Percentiles rank a stretch among this genome's conserved stretches.
Evolutionary conservation across 129 eudicot genomes (phyloP).

Genomic region (Daucus carota): DH1_v3.0 NC_030385.2:28139001-28139500

Average conservation of each 20-base stretch:
- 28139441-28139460: no score
- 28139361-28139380: no score
- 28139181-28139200: background rate
- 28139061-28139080: constrained; percentile 10
- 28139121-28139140: background rate
- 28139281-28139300: background rate
- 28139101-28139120: background rate
- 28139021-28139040: background rate
- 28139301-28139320: no score
- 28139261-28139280: background rate
- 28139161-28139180: constrained; percentile 14
- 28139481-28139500: no score
- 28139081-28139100: background rate
- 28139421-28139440: background rate
- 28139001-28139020: background rate
- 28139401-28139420: background rate
- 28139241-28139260: background rate
- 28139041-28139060: constrained; percentile 1
- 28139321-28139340: no score
- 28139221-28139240: background rate
- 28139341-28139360: no score
- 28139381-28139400: no score
- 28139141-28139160: background rate
- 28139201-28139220: constrained; percentile 4
- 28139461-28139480: no score